These are phyloP conservation scores for Aspergillus ustus DNA, from an alignment of 2,329 filamentous ascomycete species.

Conservation along the genomic window DNA sequence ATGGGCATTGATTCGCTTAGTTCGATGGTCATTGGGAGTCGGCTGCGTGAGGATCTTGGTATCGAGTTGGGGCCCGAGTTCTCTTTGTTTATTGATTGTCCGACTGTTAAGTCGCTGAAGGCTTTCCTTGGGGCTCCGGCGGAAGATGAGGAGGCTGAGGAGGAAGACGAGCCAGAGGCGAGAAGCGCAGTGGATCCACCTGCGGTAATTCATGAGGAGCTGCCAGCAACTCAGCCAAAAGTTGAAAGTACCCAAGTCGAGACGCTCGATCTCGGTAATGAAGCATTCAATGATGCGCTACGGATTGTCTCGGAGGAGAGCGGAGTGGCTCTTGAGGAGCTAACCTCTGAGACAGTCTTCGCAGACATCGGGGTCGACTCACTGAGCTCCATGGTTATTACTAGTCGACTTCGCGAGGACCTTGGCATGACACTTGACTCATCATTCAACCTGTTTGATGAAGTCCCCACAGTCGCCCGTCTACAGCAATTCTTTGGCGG, in stretches of 20 bases:
- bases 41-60: conserved; percentile 16
- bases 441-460: conserved; percentile 3
- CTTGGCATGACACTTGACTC: conserved; percentile 9
- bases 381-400: conserved; percentile 18
- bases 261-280: background rate
- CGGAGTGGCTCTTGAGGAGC: conserved; percentile 15
- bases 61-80: conserved; percentile 11
- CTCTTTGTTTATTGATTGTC: conserved; percentile 6
- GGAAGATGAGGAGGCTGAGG: background rate
- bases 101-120: background rate
- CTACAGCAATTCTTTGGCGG: conserved; percentile 1
- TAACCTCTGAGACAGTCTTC: conserved; percentile 16
- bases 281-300: conserved; percentile 11
- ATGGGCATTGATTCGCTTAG: conserved; percentile 18
- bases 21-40: conserved; percentile 10
- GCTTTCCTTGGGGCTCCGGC: background rate
- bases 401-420: conserved; percentile 20
- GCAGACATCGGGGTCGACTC: conserved; percentile 24
- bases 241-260: background rate
- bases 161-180: background rate
- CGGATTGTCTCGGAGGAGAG: conserved; percentile 25
- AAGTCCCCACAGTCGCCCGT: background rate
- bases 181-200: background rate
- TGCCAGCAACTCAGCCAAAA: background rate
- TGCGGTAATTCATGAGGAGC: too few relatives aligned